Percentiles rank a stretch among this genome's conserved stretches.
Evolutionary conservation across 83 land plant genomes (phyloP).

Genomic region (Picea engelmannii): DNA sequence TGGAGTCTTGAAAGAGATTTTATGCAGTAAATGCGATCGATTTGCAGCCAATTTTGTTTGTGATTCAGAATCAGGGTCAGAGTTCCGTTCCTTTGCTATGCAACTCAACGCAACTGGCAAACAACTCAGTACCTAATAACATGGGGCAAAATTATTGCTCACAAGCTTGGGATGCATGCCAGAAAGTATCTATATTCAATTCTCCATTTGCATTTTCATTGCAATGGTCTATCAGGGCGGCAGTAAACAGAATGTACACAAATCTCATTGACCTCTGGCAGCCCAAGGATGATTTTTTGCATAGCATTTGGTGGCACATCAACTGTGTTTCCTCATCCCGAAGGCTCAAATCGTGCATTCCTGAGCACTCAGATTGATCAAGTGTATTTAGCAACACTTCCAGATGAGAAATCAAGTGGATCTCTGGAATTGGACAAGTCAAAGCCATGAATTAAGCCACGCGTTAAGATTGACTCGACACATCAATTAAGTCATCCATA

Average conservation of each 20-base stretch:
- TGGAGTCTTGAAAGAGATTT: not conserved
- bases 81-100: slow-evolving; percentile 60
- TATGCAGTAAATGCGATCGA: slow-evolving; percentile 54
- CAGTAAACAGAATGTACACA: slow-evolving; percentile 19
- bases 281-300: slow-evolving; percentile 59
- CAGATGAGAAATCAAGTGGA: slow-evolving; percentile 56
- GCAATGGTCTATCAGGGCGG: slow-evolving; percentile 25
- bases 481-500: too few species aligned
- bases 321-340: slow-evolving; percentile 78
- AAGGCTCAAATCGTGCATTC: slow-evolving; percentile 85
- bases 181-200: slow-evolving; percentile 53
- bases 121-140: slow-evolving; percentile 11
- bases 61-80: slow-evolving; percentile 15
- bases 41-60: slow-evolving; percentile 69
- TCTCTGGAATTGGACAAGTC: slow-evolving; percentile 47
- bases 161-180: slow-evolving; percentile 77
- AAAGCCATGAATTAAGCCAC: slow-evolving; percentile 26
- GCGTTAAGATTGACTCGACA: too few species aligned
- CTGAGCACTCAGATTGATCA: slow-evolving; percentile 66
- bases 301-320: slow-evolving; percentile 48
- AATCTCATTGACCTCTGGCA: slow-evolving; percentile 52
- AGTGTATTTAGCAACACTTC: slow-evolving; percentile 69
- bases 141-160: slow-evolving; percentile 49
- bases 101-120: slow-evolving; percentile 50
- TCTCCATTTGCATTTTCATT: slow-evolving; percentile 73